Evolutionary conservation across 352 stramenopile species (phyloP), one percentile per base, ranked within the genome.

Genomic region (Phytophthora litchii): DNA sequence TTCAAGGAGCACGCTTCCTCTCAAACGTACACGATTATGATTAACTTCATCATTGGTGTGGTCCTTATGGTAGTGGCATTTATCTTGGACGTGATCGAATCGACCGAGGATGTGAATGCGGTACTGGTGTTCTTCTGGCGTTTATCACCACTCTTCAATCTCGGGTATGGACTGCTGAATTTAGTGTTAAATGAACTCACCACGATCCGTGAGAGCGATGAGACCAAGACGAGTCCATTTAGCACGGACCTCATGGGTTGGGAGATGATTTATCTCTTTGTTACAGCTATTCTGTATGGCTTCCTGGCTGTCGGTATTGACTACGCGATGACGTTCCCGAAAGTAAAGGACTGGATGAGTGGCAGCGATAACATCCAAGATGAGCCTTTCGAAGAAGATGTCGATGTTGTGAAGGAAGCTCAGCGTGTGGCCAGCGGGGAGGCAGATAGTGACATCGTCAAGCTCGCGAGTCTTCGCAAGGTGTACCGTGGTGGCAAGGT

Each of bases 121-220:
- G 72, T 78, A 20, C 63, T 95, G 5, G 65, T 83, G 14, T 92
- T 90, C 52, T 58, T 95, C 27, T 96, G 73, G 72, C 68, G 81
- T 0, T 63, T 94, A 0, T 94, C 87, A 5, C 86, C 78, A 14
- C 66, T 85, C 3, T 88, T 86, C 32, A 72, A 74, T 34, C 70
- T 86, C n/a, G 78, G 78, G 4, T 66, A 86, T 25, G 73, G 72
- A 3, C 57, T 88, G 17, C 31, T 84, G 12, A 72, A 68, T 16
- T 40, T 84, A 38, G 63, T 74, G 14, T 36, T 79, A 16, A 74
- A 81, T 42, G 72, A 84, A 16, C 41, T 79, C 11, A 64, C 60
- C 43, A 64, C 54, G 43, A 44, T 49, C 35, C 32, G 61, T 12
- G 60, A 74, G 16, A 70, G 55, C 14, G 64, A 80, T 17, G 72